These are phyloP conservation scores for Stachybotrys elegans DNA, from an alignment of 2,329 filamentous ascomycete genomes.

Conservation along the genomic window DNA sequence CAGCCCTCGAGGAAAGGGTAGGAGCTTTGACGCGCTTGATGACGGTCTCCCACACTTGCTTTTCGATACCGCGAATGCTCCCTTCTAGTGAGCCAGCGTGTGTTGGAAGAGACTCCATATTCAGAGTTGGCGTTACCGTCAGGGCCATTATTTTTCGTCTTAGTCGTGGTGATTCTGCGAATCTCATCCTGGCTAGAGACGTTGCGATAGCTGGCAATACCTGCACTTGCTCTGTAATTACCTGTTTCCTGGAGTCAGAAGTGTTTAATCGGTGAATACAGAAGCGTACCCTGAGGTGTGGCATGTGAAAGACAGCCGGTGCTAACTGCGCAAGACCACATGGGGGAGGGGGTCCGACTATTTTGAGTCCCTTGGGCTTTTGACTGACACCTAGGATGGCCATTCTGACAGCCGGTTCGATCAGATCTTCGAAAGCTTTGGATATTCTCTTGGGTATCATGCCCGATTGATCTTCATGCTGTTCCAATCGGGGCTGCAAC, in stretches of 20 bases:
- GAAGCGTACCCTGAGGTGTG: constrained; percentile 27
- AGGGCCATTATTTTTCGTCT: constrained; percentile 20
- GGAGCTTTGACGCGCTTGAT: constrained; percentile 12
- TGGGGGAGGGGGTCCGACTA: constrained; percentile 9
- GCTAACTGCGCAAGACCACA: constrained; percentile 21
- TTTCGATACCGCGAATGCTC: constrained; percentile 11
- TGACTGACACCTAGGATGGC: constrained; percentile 19
- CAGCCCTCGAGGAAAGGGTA: not conserved
- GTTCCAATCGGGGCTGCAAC: not conserved
- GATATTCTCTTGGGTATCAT: constrained; percentile 2
- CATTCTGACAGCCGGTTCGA: constrained; percentile 17
- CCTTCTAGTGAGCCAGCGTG: not conserved
- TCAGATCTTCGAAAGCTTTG: constrained; percentile 6
- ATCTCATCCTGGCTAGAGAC: constrained; percentile 25
- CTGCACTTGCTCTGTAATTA: constrained; percentile 17
- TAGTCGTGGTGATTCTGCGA: constrained; percentile 28
- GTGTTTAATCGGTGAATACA: constrained; percentile 6
- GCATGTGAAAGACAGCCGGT: constrained; percentile 30
- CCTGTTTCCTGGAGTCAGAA: constrained; percentile 10
- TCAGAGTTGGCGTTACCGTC: not conserved
- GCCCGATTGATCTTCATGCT: not conserved
- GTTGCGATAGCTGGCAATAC: constrained; percentile 22
- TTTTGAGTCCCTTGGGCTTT: constrained; percentile 14
- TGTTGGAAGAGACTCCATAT: not conserved
- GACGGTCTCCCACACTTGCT: constrained; percentile 18